phyloP scores from a whole-genome alignment of 352 stramenopile species.

The Plasmopara viticola region DNA sequence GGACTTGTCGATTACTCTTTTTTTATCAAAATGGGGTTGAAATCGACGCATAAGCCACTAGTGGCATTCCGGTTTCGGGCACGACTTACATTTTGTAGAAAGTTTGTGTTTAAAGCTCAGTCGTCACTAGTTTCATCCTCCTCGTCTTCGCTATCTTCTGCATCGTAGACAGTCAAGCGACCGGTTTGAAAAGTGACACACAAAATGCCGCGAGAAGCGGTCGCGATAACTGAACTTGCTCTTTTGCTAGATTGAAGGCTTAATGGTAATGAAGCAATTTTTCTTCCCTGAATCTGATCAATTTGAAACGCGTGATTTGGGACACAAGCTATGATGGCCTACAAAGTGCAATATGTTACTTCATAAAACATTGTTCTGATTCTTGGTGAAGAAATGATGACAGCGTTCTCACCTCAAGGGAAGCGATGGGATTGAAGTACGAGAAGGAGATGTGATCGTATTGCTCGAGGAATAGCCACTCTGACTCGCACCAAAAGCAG shows the following conservation, averaged over 20 bases:
- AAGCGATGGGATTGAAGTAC: not conserved
- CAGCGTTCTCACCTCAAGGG: slow-evolving; percentile 15
- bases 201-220: slow-evolving; percentile 48
- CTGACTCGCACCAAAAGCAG: slow-evolving; percentile 15
- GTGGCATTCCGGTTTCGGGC: no score
- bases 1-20: slow-evolving; percentile 43
- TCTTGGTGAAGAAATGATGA: slow-evolving; percentile 1
- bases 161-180: slow-evolving; percentile 49
- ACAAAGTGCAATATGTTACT: slow-evolving; percentile 1
- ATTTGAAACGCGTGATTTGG: slow-evolving; percentile 17
- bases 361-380: slow-evolving; percentile 5
- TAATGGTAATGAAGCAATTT: slow-evolving; percentile 12
- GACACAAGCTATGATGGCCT: slow-evolving; percentile 7
- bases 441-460: slow-evolving; percentile 34
- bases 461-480: slow-evolving; percentile 35
- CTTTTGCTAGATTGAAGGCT: not conserved
- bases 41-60: no score
- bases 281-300: slow-evolving; percentile 16
- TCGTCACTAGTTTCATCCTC: slow-evolving; percentile 16
- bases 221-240: slow-evolving; percentile 28
- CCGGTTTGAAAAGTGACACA: slow-evolving; percentile 30
- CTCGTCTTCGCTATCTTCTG: slow-evolving; percentile 45
- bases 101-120: slow-evolving; percentile 13
- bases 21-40: slow-evolving; percentile 45
- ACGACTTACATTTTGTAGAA: not conserved